Evolutionary conservation across 768 basidiomycete genomes (phyloP), one percentile per base, ranked within the genome.

Genomic region (Holtermannia corniformis): DNA sequence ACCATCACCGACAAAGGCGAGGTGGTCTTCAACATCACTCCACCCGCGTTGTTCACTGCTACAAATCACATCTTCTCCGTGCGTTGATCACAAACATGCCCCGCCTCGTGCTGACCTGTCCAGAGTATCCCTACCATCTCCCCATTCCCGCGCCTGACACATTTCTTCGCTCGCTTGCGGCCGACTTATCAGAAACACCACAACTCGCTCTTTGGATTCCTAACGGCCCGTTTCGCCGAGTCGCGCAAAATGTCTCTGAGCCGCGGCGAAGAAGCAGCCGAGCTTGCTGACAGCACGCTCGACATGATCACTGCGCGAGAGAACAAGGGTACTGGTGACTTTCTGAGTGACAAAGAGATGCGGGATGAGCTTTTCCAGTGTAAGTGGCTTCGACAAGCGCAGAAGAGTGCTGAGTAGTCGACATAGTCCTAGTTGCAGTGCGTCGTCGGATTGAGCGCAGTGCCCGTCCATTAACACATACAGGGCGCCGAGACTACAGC

Each of bases 211-310:
- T 44, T 55, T 16, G 28, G 28, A 11, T 65, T 61, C 41, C 54
- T 70, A 27, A 14, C 51, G 7, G 27, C 25, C 4, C 58, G 53
- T 32, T 43, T 67, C 7, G 40, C 13, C 3, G 49, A 56, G 23
- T 57, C 61, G 11, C 24, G 64, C 12, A 42, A 20, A 16, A 52
- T 55, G 40, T 60, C 60, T 14, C 48, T 49, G 19, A 14, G 13
- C 4, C 48, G 60, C 0, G 63, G 62, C 1, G 52, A 47, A 1
- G 64, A 67, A 7, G 53, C 57, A 2, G 47, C 27, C 1, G 68
- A 70, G 25, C 16, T 58, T 14, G 68, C 68, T n/a, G 62, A 67
- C 42, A 64, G 62, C 23, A 65, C 63, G 23, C 46, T 70, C 45
- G 68, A 70, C 46, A 47, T 67, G 56, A 61, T 64, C 55, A 51